A percentile compares a stretch with the other conserved stretches of the same genome.
Conservation (phyloP, 441 rosid species). For the Codiaeum variegatum region DNA sequence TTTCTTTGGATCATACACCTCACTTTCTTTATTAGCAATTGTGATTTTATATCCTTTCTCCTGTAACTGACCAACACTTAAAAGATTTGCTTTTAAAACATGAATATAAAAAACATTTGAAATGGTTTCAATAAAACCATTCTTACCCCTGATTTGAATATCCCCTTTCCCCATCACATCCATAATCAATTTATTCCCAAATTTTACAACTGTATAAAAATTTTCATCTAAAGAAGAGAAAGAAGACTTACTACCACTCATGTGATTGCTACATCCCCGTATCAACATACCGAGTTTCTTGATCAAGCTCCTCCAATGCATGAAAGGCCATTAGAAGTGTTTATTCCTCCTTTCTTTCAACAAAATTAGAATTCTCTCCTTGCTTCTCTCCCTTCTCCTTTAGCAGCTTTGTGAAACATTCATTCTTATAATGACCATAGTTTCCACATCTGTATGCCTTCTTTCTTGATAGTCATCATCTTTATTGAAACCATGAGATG, state of each 20-base stretch:
- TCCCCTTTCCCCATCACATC: slow-evolving; percentile 3
- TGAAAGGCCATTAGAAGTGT: not conserved
- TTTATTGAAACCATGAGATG: not conserved
- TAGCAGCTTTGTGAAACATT: not conserved
- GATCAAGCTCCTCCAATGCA: not conserved
- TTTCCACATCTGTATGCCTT: no score
- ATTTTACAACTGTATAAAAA: not conserved
- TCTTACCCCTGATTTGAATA: not conserved
- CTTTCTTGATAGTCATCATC: not conserved
- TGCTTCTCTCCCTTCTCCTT: not conserved
- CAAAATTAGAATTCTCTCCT: not conserved
- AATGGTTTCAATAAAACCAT: not conserved
- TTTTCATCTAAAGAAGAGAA: not conserved
- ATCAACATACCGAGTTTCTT: not conserved
- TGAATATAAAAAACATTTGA: not conserved
- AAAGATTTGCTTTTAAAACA: no score
- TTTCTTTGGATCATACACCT: not conserved
- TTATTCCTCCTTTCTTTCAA: not conserved
- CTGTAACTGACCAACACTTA: no score
- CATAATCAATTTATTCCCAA: not conserved
- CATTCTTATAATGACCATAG: no score
- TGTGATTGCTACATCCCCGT: not conserved
- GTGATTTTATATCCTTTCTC: no score
- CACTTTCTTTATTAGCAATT: no score
- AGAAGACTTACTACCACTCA: slow-evolving; percentile 7